A percentile compares a stretch with the other conserved stretches of the same genome.
Conservation (phyloP, 179 eudicot species). For the Nepenthes alata region DNA sequence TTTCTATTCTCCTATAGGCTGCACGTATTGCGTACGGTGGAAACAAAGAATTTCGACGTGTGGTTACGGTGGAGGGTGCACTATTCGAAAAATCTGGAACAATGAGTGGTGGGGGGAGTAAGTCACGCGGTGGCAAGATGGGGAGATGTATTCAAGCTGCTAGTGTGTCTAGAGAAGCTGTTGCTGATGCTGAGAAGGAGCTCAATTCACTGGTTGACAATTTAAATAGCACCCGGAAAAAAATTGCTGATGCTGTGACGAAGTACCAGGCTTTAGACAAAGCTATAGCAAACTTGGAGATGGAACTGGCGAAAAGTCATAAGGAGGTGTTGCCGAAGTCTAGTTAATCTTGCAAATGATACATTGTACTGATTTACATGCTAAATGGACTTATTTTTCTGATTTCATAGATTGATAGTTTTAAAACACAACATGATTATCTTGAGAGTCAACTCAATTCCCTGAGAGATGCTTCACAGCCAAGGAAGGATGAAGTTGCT, state of each 20-base stretch:
- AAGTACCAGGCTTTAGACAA: conserved; percentile 56
- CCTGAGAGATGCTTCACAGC: conserved; percentile 66
- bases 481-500: conserved; percentile 53
- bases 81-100: conserved; percentile 94
- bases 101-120: conserved; percentile 92
- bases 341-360: not conserved
- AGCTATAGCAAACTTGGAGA: conserved; percentile 45
- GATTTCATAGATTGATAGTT: conserved; percentile 62
- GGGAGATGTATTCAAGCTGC: conserved; percentile 75
- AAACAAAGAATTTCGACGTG: conserved; percentile 57
- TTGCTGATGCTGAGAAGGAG: conserved; percentile 63
- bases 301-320: conserved; percentile 76
- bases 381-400: not conserved
- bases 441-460: conserved; percentile 66
- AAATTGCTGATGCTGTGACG: conserved; percentile 47
- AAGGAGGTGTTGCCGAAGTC: conserved; percentile 50
- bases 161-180: conserved; percentile 75
- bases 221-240: conserved; percentile 34
- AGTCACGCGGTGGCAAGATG: conserved; percentile 98
- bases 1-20: conserved; percentile 37
- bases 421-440: conserved; percentile 48
- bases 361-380: not conserved
- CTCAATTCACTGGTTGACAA: conserved; percentile 44
- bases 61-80: conserved; percentile 87
- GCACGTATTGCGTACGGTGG: conserved; percentile 81